These are phyloP conservation scores for Begonia masoniana DNA, from an alignment of 306 rosid genomes.

Conservation along the genomic window DNA sequence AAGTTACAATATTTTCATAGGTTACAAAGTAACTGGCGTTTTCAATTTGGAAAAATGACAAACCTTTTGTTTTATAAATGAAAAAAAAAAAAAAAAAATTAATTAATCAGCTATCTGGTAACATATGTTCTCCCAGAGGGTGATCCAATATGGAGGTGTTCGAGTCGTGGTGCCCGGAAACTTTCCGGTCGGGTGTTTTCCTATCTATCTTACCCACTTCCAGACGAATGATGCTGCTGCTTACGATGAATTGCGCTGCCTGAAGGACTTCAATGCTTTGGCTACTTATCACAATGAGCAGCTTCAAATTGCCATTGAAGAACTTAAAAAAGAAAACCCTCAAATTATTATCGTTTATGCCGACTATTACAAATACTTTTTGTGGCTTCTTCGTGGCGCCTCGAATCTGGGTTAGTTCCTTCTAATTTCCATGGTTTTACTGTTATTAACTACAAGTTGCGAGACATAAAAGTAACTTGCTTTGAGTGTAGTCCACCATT, in stretches of 20 bases:
- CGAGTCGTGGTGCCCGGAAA: slow-evolving; percentile 14
- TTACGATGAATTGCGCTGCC: slow-evolving; percentile 6
- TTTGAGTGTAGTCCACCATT: too few relatives aligned
- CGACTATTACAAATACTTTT: slow-evolving; percentile 10
- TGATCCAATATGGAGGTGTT: slow-evolving; percentile 7
- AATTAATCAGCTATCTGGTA: neutral
- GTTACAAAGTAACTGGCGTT: too few relatives aligned
- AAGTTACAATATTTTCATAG: neutral
- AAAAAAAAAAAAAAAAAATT: neutral
- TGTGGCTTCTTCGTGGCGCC: slow-evolving; percentile 7
- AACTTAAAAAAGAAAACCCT: slow-evolving; percentile 7
- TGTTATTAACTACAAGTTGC: too few relatives aligned
- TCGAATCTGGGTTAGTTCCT: too few relatives aligned
- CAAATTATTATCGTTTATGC: slow-evolving; percentile 8
- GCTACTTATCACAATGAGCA: slow-evolving; percentile 11
- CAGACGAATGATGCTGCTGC: slow-evolving; percentile 4
- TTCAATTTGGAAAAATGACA: too few relatives aligned
- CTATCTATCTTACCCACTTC: slow-evolving; percentile 6
- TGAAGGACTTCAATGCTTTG: slow-evolving; percentile 1
- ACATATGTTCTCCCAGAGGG: neutral
- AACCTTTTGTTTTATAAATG: too few relatives aligned
- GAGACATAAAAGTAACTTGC: too few relatives aligned
- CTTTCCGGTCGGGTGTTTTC: slow-evolving; percentile 12
- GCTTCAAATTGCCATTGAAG: slow-evolving; percentile 6
- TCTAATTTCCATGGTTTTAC: too few relatives aligned